Evolutionary conservation across 139 green algal genomes (phyloP), one percentile per base, ranked within the genome.

Genomic region (Chlamydomonas schloesseri): DNA sequence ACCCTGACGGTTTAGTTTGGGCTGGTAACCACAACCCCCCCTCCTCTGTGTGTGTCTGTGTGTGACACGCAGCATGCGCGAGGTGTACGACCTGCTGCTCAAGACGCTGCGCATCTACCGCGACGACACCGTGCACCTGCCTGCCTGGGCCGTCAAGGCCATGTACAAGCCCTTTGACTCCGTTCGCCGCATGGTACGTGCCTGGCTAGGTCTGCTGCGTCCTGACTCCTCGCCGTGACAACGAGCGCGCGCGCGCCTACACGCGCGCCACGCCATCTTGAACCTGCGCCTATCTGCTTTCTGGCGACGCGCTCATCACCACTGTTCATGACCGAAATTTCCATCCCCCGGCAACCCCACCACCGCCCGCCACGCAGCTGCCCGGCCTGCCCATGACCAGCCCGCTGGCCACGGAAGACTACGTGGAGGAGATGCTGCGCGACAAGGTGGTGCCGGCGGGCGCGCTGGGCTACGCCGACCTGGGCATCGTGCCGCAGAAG

Each of bases 321-420:
- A n/a, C n/a, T n/a, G n/a, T n/a, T n/a, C n/a, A n/a, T n/a, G n/a
- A n/a, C n/a, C n/a, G n/a, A n/a, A n/a, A n/a, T n/a, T n/a, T n/a
- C n/a, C n/a, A n/a, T n/a, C n/a, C n/a, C n/a, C n/a, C n/a, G n/a
- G n/a, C n/a, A n/a, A n/a, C n/a, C n/a, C n/a, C 42, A 50, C 8
- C 42, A 50, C 42, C 42, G 42, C 42, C 31, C 9, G 31, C 36
- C 37, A 36, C 68, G 42, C 72, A 81, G 80, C 76, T 92, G 46
- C 92, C 92, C 1, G 71, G 62, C 68, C 76, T 93, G 88, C 92
- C 92, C 50, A 89, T 90, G 50, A 84, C 81, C 87, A 93, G 90
- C 86, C 84, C 82, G 72, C 88, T 95, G 78, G 93, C 93, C 86
- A 94, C 90, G 0, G 73, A 79, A 1, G 94, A 96, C 88, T 96